These are phyloP conservation scores for Lentinula edodes DNA, from an alignment of 768 basidiomycete genomes.

Conservation along the genomic window DNA sequence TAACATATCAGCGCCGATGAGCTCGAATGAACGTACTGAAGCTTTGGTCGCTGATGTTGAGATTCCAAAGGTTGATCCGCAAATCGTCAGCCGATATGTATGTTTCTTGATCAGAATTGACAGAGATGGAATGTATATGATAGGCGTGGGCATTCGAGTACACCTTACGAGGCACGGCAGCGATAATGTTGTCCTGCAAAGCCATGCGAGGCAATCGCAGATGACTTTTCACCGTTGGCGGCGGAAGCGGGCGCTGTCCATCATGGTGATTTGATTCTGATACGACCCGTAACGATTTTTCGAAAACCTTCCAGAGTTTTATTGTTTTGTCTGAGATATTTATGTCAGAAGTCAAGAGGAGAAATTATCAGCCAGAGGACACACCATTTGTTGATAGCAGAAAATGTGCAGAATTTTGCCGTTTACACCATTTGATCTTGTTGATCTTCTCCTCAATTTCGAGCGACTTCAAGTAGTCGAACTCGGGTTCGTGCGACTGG, in stretches of 20 bases:
- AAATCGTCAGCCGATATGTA: conserved; percentile 99
- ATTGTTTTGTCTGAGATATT: conserved; percentile 87
- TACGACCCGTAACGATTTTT: conserved; percentile 93
- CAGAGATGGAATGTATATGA: conserved; percentile 99
- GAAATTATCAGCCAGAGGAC: conserved; percentile 16
- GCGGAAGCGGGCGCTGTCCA: conserved; percentile 64
- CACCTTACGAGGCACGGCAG: conserved; percentile 96
- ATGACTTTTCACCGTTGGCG: conserved; percentile 51
- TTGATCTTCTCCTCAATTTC: conserved; percentile 99
- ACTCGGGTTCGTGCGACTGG: conserved; percentile 99
- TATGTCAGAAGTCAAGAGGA: conserved; percentile 9
- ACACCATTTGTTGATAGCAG: conserved; percentile 93
- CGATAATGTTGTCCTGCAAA: conserved; percentile 96
- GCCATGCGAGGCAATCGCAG: conserved; percentile 88
- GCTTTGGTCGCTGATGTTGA: conserved; percentile 97
- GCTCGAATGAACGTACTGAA: conserved; percentile 69
- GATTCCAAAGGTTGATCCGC: conserved; percentile 96
- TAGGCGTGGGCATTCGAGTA: conserved; percentile 99
- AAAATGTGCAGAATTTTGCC: conserved; percentile 97
- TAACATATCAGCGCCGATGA: not conserved
- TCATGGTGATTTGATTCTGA: conserved; percentile 93
- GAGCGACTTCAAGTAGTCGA: conserved; percentile 98
- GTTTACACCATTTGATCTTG: conserved; percentile 99
- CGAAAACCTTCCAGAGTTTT: conserved; percentile 99
- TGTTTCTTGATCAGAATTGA: conserved; percentile 99